A percentile compares a stretch with the other conserved stretches of the same genome.
These are phyloP conservation scores for Didymella keratinophila DNA, from an alignment of 2,329 filamentous ascomycete species.

Conservation along the genomic window DNA sequence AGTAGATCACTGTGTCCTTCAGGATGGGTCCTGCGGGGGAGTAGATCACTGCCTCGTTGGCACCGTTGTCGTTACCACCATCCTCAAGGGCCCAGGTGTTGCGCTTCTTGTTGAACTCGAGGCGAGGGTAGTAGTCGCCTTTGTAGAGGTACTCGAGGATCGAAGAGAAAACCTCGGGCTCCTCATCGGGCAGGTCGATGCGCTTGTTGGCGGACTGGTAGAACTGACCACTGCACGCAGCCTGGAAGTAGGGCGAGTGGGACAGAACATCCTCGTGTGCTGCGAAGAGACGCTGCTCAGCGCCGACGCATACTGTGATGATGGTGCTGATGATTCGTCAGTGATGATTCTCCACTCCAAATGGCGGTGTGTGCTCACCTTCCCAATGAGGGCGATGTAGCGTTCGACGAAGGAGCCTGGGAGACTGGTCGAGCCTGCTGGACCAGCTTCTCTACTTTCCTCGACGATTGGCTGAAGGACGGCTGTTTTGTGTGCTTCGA, in stretches of 20 bases:
- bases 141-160: constrained; percentile 93
- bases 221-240: constrained; percentile 69
- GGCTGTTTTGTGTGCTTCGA: constrained; percentile 47
- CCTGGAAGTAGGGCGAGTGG: constrained; percentile 79
- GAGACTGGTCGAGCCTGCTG: constrained; percentile 41
- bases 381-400: constrained; percentile 48
- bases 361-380: constrained; percentile 39
- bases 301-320: constrained; percentile 81
- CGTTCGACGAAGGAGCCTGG: constrained; percentile 45
- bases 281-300: constrained; percentile 85
- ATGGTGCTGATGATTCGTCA: constrained; percentile 60
- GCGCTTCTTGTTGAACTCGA: constrained; percentile 81
- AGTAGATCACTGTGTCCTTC: constrained; percentile 91
- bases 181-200: constrained; percentile 82
- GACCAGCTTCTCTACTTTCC: constrained; percentile 47
- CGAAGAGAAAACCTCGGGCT: constrained; percentile 89
- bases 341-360: constrained; percentile 11
- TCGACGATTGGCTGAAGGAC: constrained; percentile 47
- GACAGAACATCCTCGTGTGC: constrained; percentile 87
- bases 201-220: constrained; percentile 70
- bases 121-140: constrained; percentile 87
- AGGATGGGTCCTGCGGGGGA: constrained; percentile 71
- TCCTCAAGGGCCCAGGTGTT: constrained; percentile 85
- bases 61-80: constrained; percentile 50
- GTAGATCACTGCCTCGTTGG: constrained; percentile 63